Evolutionary conservation across 345 rosid genomes (phyloP).

Genomic region (Brassica cretica): DNA sequence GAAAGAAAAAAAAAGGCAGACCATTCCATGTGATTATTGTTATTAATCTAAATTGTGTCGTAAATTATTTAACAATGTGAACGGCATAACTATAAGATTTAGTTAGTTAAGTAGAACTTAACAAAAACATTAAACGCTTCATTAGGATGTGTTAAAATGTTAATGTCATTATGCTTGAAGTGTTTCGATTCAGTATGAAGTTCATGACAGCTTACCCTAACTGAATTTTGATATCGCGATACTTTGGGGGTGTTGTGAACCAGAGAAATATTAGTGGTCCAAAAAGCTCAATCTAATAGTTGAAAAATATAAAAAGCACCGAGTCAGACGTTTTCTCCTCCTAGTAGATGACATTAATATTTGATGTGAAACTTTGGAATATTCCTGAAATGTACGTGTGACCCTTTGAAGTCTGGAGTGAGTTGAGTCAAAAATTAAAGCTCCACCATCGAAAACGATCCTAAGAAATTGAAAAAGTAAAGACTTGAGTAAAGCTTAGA

Average conservation of each 20-base stretch:
- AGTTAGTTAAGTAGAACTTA: not conserved
- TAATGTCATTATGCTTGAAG: not conserved
- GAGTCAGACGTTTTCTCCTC: slow-evolving; percentile 5
- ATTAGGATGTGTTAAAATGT: not conserved
- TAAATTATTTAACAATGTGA: not conserved
- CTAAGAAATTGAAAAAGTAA: slow-evolving; percentile 10
- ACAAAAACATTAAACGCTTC: not conserved
- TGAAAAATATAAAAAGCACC: slow-evolving; percentile 4
- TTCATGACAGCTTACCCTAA: slow-evolving; percentile 19
- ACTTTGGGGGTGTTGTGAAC: slow-evolving; percentile 4
- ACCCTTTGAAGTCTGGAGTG: slow-evolving; percentile 26
- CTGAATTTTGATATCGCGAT: slow-evolving; percentile 15
- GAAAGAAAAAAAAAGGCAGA: not conserved
- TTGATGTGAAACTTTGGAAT: slow-evolving; percentile 32
- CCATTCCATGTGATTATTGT: not conserved
- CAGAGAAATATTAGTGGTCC: slow-evolving; percentile 28
- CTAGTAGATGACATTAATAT: slow-evolving; percentile 25
- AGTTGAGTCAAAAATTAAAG: slow-evolving; percentile 22
- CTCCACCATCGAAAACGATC: slow-evolving; percentile 30
- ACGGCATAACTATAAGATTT: not conserved
- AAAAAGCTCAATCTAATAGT: slow-evolving; percentile 7
- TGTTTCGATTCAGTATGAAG: not conserved
- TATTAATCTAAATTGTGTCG: not conserved
- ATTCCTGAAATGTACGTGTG: slow-evolving; percentile 29
- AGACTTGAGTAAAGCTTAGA: slow-evolving; percentile 15